phyloP scores from a whole-genome alignment of 2,329 filamentous ascomycete genomes.

The Aspergillus neotritici region DNA sequence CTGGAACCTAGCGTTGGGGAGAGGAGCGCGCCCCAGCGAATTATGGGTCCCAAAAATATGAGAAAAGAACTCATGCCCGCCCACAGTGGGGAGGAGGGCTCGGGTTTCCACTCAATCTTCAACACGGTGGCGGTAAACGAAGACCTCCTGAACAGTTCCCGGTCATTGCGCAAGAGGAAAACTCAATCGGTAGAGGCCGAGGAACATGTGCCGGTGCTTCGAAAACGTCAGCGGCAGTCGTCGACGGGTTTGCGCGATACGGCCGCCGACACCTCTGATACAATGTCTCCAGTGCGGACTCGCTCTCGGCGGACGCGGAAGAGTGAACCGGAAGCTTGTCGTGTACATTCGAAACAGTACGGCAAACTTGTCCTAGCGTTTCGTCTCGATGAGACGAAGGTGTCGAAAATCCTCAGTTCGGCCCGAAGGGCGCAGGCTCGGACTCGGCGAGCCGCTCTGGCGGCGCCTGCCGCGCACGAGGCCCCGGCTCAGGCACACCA shows the following conservation, averaged over 20 bases:
- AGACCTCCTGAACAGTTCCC: slow-evolving; percentile 68
- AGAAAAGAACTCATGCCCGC: slow-evolving; percentile 67
- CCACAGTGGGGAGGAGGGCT: slow-evolving; percentile 57
- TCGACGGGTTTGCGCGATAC: slow-evolving; percentile 19
- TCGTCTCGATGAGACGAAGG: slow-evolving; percentile 51
- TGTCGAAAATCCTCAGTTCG: slow-evolving; percentile 56
- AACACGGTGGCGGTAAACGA: slow-evolving; percentile 66
- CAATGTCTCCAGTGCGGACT: slow-evolving; percentile 32
- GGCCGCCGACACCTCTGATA: slow-evolving; percentile 16
- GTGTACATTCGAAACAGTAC: slow-evolving; percentile 36
- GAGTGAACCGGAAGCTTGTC: slow-evolving; percentile 36
- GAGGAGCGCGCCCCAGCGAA: slow-evolving; percentile 34
- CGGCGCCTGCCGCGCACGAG: slow-evolving; percentile 35
- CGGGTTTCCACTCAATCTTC: slow-evolving; percentile 72
- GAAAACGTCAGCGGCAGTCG: slow-evolving; percentile 41
- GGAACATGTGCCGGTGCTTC: slow-evolving; percentile 42
- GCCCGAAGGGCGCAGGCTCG: slow-evolving; percentile 56
- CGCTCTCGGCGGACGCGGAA: slow-evolving; percentile 54
- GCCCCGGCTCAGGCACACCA: slow-evolving; percentile 42
- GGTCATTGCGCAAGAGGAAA: slow-evolving; percentile 77
- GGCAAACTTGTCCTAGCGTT: slow-evolving; percentile 55
- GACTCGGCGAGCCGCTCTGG: slow-evolving; percentile 41
- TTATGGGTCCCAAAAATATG: slow-evolving; percentile 59
- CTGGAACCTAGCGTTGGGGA: slow-evolving; percentile 28
- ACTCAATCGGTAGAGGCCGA: slow-evolving; percentile 64